Percentiles rank a stretch among this genome's conserved stretches.
These are phyloP conservation scores for Elaphomyces granulatus DNA, from an alignment of 495 filamentous ascomycete species.

Conservation along the genomic window DNA sequence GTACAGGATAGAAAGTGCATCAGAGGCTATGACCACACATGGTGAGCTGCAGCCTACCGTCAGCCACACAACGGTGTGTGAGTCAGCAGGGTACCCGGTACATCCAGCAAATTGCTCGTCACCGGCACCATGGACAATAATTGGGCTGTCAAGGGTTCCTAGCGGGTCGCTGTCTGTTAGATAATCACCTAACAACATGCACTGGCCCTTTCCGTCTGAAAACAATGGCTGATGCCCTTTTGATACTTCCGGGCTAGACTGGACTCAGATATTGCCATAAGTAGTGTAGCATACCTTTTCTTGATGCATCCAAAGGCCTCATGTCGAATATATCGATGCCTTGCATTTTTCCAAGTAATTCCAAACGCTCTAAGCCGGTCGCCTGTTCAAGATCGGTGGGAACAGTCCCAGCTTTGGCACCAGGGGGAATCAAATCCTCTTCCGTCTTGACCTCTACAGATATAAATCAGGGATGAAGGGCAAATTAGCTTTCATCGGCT, in stretches of 20 bases:
- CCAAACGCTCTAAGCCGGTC: conserved; percentile 94
- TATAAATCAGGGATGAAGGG: neutral
- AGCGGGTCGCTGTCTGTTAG: conserved; percentile 1
- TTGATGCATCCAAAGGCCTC: conserved; percentile 83
- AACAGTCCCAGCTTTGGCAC: conserved; percentile 66
- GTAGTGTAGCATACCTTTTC: conserved; percentile 48
- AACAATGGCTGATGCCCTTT: too few relatives aligned
- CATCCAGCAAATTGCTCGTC: conserved; percentile 96
- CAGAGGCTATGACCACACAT: neutral
- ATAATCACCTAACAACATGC: too few relatives aligned
- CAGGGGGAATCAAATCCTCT: conserved; percentile 70
- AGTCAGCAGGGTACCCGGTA: conserved; percentile 87
- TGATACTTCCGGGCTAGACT: too few relatives aligned
- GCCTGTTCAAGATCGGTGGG: conserved; percentile 89
- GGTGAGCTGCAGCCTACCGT: conserved; percentile 42
- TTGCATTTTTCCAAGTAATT: conserved; percentile 98
- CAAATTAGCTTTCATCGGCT: neutral
- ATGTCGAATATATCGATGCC: conserved; percentile 97
- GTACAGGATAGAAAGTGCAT: neutral
- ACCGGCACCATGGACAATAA: conserved; percentile 75
- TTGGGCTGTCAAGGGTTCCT: conserved; percentile 86
- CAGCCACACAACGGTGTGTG: conserved; percentile 80
- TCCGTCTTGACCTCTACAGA: conserved; percentile 66
- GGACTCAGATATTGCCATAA: neutral
- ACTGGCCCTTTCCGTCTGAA: too few relatives aligned